phyloP scores from a whole-genome alignment of 768 basidiomycete genomes.

The Termitomyces sp. region DNA sequence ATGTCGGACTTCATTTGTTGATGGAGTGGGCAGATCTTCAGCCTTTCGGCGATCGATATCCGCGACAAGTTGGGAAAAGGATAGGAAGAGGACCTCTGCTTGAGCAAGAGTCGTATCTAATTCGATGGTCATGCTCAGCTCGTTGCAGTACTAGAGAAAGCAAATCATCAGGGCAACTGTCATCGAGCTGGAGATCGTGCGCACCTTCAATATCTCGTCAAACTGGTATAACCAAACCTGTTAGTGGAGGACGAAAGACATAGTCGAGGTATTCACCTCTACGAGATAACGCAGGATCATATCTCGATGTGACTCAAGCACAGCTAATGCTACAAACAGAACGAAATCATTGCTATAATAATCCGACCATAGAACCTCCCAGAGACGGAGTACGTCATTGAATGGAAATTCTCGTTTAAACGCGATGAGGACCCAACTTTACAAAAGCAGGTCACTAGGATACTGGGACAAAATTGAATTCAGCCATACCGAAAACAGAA shows the following conservation, averaged over 20 bases:
- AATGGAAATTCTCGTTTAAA: constrained; percentile 98
- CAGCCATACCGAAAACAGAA: constrained; percentile 88
- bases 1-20: constrained; percentile 24
- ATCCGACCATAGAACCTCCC: constrained; percentile 94
- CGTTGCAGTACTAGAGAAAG: constrained; percentile 73
- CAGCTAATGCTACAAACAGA: constrained; percentile 91
- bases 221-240: constrained; percentile 40
- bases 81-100: constrained; percentile 94
- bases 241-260: background rate
- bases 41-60: constrained; percentile 81
- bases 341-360: constrained; percentile 85
- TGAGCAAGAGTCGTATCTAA: constrained; percentile 93
- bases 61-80: constrained; percentile 82
- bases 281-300: constrained; percentile 93
- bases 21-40: constrained; percentile 43
- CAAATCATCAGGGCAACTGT: background rate
- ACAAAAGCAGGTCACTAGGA: background rate
- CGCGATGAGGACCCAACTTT: constrained; percentile 83
- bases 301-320: constrained; percentile 92
- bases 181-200: constrained; percentile 14
- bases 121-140: constrained; percentile 95
- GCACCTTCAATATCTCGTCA: constrained; percentile 73
- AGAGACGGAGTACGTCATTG: constrained; percentile 81
- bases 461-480: background rate
- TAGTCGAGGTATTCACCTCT: constrained; percentile 52